Base-by-base conservation (phyloP, 2,329 filamentous ascomycete species). In the Cladobotryum mycophilum region DNA sequence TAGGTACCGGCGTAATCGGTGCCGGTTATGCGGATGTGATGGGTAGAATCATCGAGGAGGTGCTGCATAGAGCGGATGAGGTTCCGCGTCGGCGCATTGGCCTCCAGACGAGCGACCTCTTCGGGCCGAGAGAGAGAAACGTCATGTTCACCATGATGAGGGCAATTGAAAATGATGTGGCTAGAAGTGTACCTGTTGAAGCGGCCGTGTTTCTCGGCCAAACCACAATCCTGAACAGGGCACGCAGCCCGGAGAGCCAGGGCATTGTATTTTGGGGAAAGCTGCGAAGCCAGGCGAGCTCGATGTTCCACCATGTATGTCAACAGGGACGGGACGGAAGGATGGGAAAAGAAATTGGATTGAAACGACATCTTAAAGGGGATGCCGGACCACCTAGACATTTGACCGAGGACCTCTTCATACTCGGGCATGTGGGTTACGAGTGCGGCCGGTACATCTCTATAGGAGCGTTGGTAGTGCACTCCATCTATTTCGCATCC, bases 1-100 rank as follows among this genome's bases (percentile, higher is more conserved):
- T 54, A 54, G 4, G 41, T 47, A 4, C 48, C 52, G 9, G 48
- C 45, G 33, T 54, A 54, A 25, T 51, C 52, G 5, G 48, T 41
- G 13, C 51, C 51, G 1, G 53, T 49, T 13, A 51, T 42, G 33
- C 45, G 47, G 8, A 53, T 22, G 15, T 55, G 51, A 14, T 53
- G 53, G 3, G 45, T 36, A 30, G 2, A 1, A 3, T 34, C 9
- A 42, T 55, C 53, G 17, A 55, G 37, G 5, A 55, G 45, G 34
- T 51, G 45, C 2, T 8, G n/a, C 48, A 53, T 51, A 38, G 25
- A 46, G 17, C 53, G 48, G 14, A 55, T 15, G 6, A 55, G 53
- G 34, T 53, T 53, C 48, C 25, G 44, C 11, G 48, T 48, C 15
- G 51, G 49, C 35, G 49, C 22, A 45, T 54, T 54, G 1, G 47